Percentiles rank a stretch among this genome's conserved stretches.
Evolutionary conservation across 257 asterid genomes (phyloP).

Genomic region (Nicotiana tabacum): DNA sequence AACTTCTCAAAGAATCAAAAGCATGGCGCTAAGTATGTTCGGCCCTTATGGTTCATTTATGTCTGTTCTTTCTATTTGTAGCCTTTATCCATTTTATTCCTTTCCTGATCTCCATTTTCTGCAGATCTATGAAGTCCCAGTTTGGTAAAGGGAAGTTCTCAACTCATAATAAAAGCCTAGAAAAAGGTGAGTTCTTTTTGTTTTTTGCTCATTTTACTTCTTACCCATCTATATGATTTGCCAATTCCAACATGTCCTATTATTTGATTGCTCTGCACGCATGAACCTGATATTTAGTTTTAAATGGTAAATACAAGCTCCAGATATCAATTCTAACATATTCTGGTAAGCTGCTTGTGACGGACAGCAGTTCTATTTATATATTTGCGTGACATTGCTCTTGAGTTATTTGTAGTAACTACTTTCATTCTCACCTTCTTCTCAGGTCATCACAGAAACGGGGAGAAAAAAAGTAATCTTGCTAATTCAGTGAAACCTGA

Average conservation of each 20-base stretch:
- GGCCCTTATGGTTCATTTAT: slow-evolving; percentile 32
- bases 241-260: background rate
- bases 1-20: slow-evolving; percentile 41
- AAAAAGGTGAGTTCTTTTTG: slow-evolving; percentile 42
- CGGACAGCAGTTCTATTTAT: background rate
- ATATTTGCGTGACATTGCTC: background rate
- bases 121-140: slow-evolving; percentile 43
- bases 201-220: background rate
- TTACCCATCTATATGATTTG: background rate
- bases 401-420: background rate
- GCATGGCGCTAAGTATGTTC: slow-evolving; percentile 32
- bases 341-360: background rate
- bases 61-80: background rate
- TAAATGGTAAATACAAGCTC: background rate
- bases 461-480: slow-evolving; percentile 23
- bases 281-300: background rate
- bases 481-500: slow-evolving; percentile 33
- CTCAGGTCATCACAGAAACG: slow-evolving; percentile 34
- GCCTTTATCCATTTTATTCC: slow-evolving; percentile 13
- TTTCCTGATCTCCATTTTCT: slow-evolving; percentile 21
- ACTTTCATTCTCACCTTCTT: slow-evolving; percentile 7
- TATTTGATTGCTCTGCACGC: background rate
- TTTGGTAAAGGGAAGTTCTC: slow-evolving; percentile 46
- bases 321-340: no score
- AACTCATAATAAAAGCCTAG: slow-evolving; percentile 33